Evolutionary conservation across 192 early-diverging fungal species (phyloP), one percentile per base, ranked within the genome.

Genomic region (Irineochytrium annulatum): DNA sequence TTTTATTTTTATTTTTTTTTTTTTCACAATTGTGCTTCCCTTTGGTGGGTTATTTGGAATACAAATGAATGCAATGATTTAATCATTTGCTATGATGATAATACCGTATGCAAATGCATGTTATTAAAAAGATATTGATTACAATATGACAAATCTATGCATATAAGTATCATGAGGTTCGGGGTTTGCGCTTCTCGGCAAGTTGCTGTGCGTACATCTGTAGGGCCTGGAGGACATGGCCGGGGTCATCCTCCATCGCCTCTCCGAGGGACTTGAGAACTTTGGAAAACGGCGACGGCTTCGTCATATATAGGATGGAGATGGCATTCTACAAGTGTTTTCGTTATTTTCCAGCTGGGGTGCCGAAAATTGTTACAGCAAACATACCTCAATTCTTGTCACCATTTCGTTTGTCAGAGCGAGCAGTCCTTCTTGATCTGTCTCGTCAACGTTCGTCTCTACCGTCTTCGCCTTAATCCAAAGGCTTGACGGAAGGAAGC

Each of bases 181-280:
- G 37, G 11, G n/a, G 22, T 43, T 33, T 52, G 26, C 55, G 41
- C 6, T 60, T 59, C 28, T 68, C 59, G n/a, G 55, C 57, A 5
- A 68, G 59, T 39, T 61, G 30, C 31, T 68, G 53, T 13, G 79
- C 69, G 63, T 85, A 85, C 69, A 86, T 83, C 60, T 87, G 86
- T 34, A 87, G 60, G 2, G 85, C 84, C 2, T 75, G 62, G 13
- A 87, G 29, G 48, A 88, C 77, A 46, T 87, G 79, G 19, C 66
- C 65, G 3, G 81, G 81, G 59, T 87, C 86, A 0, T 79, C 61
- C 27, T 75, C 77, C 54, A 86, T 74, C 1, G 77, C 78, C 29
- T 80, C 74, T 28, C 85, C 77, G 0, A 88, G 68, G 37, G 77
- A 75, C 39, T 83, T 76, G 3, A 87, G 68, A 13, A 79, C 82